Conservation (phyloP, 345 rosid species). For the Toxicodendron radicans region DNA sequence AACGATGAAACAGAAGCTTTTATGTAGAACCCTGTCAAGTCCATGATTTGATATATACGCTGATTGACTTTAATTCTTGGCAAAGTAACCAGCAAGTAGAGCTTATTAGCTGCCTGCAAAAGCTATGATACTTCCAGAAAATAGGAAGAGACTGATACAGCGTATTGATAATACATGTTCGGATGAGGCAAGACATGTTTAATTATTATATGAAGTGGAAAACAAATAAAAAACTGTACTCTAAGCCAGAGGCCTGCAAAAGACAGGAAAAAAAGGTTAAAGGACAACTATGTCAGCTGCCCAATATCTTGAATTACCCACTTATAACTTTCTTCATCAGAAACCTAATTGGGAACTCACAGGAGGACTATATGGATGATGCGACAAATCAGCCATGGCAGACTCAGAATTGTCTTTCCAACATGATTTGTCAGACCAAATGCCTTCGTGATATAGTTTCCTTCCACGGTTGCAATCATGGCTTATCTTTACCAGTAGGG, state of each 20-base stretch:
- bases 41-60: neutral
- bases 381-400: constrained; percentile 2
- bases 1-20: neutral
- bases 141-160: neutral
- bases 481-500: constrained; percentile 33
- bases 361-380: neutral
- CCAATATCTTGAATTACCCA: neutral
- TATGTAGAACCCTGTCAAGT: neutral
- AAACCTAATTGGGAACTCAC: neutral
- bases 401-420: constrained; percentile 7
- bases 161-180: neutral
- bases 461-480: constrained; percentile 17
- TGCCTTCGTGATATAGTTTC: neutral
- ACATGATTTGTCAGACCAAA: constrained; percentile 7
- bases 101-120: neutral
- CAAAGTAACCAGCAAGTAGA: neutral
- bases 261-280: constrained; percentile 3
- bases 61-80: constrained; percentile 1
- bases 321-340: neutral
- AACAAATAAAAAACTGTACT: constrained; percentile 6
- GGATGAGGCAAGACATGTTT: neutral
- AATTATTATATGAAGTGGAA: constrained; percentile 6
- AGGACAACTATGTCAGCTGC: neutral
- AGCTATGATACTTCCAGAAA: neutral
- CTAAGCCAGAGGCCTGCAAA: constrained; percentile 1